Evolutionary conservation across 164 flowering plant species (phyloP), one percentile per base, ranked within the genome.

Genomic region (Protea cynaroides): DNA sequence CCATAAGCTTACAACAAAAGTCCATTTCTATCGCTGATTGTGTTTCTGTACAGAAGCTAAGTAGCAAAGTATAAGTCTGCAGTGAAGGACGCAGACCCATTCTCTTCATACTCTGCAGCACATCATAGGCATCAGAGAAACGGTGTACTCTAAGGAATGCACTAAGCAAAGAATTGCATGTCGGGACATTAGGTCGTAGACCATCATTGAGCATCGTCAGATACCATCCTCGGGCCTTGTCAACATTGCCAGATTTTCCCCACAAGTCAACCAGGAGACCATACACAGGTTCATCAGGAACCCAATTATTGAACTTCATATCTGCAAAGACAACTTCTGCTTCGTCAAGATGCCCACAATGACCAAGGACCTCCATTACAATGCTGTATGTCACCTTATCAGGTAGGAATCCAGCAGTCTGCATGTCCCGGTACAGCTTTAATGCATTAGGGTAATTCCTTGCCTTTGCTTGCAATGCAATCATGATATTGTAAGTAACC

Each of bases 361-460:
- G 97, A 14, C 99, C 99, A 74, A 92, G 92, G 64, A 84, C 97
- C 81, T 95, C 99, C 99, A 95, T 95, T 25, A 92, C 87, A 55
- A 92, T 92, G 75, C 89, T 88, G 76, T 95, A 95, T 43, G 97
- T 92, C 37, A 95, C 97, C 63, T 84, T 89, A 68, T 92, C 99
- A 22, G 99, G 99, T 67, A 77, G 84, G 69, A 85, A 87, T 36
- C 99, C 97, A 1, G 86, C 96, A 72, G 72, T 71, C 74, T 89
- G 89, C 97, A 95, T 84, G 66, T 92, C 91, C 19, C 88, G 83
- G 50, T 91, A 95, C 25, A 89, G 78, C 79, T 84, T 73, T 25
- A 95, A 61, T 8, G 97, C 90, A 76, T 68, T 67, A 51, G 82
- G 73, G 63, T 89, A 92, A 63, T 90, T 92, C 73, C 97, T 82